phyloP scores from a whole-genome alignment of 257 asterid species.

The Solanum virginianum region DNA sequence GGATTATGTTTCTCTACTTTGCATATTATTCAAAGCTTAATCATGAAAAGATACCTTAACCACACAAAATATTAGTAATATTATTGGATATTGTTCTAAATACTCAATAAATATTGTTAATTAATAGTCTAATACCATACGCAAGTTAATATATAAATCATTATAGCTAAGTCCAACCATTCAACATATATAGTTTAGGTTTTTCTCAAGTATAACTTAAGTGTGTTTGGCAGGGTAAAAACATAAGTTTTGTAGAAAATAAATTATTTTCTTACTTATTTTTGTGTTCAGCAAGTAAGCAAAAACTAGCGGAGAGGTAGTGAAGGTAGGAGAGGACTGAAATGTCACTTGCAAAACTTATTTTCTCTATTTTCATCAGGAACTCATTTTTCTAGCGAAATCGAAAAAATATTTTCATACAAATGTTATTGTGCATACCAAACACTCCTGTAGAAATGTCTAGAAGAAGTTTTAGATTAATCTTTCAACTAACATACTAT shows the following conservation, averaged over 20 bases:
- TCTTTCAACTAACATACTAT: neutral
- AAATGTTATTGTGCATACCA: neutral
- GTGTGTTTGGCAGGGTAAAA: neutral
- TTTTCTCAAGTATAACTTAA: no score
- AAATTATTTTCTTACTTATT: neutral
- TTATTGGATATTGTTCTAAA: neutral
- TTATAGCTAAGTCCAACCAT: neutral
- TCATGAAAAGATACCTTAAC: neutral
- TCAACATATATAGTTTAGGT: neutral
- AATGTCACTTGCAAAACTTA: neutral
- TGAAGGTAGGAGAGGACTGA: neutral
- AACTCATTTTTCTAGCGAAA: neutral
- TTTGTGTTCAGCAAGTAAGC: neutral
- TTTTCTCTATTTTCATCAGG: neutral
- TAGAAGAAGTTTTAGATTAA: neutral
- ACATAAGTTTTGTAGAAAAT: neutral
- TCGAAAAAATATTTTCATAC: neutral
- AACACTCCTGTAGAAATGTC: no score
- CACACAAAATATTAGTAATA: neutral
- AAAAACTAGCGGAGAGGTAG: neutral
- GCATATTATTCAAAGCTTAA: neutral
- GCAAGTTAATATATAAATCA: neutral
- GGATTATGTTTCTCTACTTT: neutral
- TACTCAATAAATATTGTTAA: neutral
- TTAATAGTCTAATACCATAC: neutral